A percentile compares a stretch with the other conserved stretches of the same genome.
phyloP scores from a whole-genome alignment of 208 protist genomes.

The Endotrypanum monterogeii region DNA sequence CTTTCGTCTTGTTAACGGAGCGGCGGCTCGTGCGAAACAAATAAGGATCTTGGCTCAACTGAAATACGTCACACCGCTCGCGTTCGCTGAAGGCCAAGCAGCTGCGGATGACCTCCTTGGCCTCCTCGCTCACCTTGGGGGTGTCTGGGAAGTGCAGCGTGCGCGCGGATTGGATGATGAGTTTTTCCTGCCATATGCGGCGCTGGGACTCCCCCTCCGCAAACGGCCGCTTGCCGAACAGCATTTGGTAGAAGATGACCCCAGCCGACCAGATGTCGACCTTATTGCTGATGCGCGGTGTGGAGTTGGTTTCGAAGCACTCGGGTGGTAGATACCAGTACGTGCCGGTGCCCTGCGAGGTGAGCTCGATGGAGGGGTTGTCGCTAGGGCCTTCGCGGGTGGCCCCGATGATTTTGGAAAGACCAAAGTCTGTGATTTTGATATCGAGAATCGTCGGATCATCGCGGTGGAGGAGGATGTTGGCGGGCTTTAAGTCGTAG shows the following conservation, averaged over 20 bases:
- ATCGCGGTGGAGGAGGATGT: constrained; percentile 71
- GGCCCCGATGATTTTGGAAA: constrained; percentile 94
- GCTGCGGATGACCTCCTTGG: constrained; percentile 70
- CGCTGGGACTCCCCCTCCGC: constrained; percentile 92
- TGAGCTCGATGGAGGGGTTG: constrained; percentile 93
- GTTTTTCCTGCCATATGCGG: constrained; percentile 81
- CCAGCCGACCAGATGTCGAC: constrained; percentile 94
- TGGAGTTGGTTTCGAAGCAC: constrained; percentile 91
- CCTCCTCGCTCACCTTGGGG: constrained; percentile 78
- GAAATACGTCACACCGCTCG: constrained; percentile 75
- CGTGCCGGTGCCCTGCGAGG: constrained; percentile 95
- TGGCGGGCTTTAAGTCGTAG: constrained; percentile 80
- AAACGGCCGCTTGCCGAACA: constrained; percentile 95
- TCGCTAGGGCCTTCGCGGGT: constrained; percentile 52
- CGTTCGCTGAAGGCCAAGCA: constrained; percentile 71
- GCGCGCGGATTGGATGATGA: constrained; percentile 67
- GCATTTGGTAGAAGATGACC: constrained; percentile 96
- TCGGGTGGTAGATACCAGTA: constrained; percentile 97
- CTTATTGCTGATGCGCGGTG: constrained; percentile 87
- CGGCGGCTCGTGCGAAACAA: constrained; percentile 43
- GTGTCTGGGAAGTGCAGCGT: constrained; percentile 68
- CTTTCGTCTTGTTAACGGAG: constrained; percentile 33
- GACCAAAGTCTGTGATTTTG: constrained; percentile 98
- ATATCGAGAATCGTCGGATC: constrained; percentile 73
- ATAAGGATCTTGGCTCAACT: constrained; percentile 76